Evolutionary conservation across 257 asterid species (phyloP).

Genomic region (Nicotiana noctiflora): DNA sequence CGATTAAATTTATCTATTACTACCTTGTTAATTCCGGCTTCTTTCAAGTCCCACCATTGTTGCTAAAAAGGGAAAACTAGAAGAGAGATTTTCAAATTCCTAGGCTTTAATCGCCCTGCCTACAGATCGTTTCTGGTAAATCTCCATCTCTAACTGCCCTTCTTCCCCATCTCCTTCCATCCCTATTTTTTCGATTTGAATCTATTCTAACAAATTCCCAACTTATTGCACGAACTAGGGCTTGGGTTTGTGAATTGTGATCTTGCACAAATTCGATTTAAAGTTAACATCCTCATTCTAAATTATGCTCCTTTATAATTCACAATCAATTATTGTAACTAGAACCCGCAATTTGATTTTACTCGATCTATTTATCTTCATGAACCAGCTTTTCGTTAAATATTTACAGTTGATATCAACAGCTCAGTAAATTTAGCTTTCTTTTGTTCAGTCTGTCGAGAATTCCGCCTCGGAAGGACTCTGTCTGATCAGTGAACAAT

Average conservation of each 20-base stretch:
- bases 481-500: neutral
- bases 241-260: slow-evolving; percentile 11
- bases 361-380: neutral
- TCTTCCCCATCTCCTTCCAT: neutral
- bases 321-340: neutral
- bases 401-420: neutral
- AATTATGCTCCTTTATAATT: neutral
- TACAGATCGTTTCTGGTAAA: neutral
- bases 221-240: slow-evolving; percentile 10
- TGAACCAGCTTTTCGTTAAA: neutral
- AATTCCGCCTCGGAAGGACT: neutral
- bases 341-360: neutral
- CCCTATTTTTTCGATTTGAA: neutral
- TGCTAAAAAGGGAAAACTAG: neutral
- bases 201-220: neutral
- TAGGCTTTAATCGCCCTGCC: neutral
- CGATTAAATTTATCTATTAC: no score
- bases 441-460: neutral
- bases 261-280: neutral
- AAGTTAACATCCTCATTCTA: neutral
- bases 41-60: neutral
- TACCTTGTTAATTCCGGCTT: no score
- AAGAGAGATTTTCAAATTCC: neutral
- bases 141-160: neutral
- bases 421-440: neutral